Base-by-base conservation (phyloP, 495 filamentous ascomycete genomes). In the Wilcoxina mikolae region DNA sequence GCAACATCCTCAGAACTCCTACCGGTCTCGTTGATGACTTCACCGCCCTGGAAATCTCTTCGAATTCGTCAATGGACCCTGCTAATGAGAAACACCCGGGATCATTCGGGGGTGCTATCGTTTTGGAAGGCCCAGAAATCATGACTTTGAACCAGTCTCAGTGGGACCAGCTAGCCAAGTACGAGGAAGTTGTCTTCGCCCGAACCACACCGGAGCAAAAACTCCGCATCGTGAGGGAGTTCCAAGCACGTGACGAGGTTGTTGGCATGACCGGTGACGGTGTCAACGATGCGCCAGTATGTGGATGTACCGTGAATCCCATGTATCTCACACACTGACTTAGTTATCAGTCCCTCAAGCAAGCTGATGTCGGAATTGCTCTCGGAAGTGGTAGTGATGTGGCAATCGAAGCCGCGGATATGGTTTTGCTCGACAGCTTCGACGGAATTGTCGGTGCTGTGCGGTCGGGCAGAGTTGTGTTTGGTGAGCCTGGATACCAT, bases 191-290 rank as follows among this genome's bases (percentile, higher is more conserved):
- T 29, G 78, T 83, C 31, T 85, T 85, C 60, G 76, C 81, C 7
- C 72, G 81, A 0, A 85, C 83, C 3, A 85, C 80, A 0, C 81
- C 82, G 0, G 83, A 87, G 58, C 83, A 87, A 55, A 87, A 87
- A 58, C 72, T 85, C 2, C 76, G 80, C 20, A 85, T 87, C 54
- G 81, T 88, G 12, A 74, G 73, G 23, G 80, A 84, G 53, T 74
- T 86, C 43, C 80, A 81, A 56, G 61, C 68, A 1, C 68, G 76
- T 12, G 70, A 72, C 3, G 69, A 63, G 23, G 60, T 67, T 20
- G 67, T 68, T 5, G 65, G 54, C 23, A 75, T 79, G 72, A 77
- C 76, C 0, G 76, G 78, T 1, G 75, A 79, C 56, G 77, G 77
- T 12, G 75, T 78, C 31, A 80, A 79, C 57, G 77, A 79, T 62